A percentile compares a stretch with the other conserved stretches of the same genome.
These are phyloP conservation scores for Annulohypoxylon maeteangense DNA, from an alignment of 495 filamentous ascomycete genomes.

Conservation along the genomic window DNA sequence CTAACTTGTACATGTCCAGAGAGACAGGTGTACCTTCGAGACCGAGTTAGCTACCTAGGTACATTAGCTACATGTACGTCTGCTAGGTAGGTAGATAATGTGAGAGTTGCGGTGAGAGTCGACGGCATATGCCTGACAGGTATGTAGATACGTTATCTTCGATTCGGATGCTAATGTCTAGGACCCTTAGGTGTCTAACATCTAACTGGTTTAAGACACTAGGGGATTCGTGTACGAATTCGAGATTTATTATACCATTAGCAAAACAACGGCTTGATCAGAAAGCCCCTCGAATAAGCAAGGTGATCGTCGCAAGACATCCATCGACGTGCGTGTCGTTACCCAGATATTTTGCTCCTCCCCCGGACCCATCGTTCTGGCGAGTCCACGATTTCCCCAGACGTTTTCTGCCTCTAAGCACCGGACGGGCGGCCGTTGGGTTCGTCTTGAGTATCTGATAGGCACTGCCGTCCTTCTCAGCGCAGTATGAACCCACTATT, in stretches of 20 bases:
- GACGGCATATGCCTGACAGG: conserved; percentile 6
- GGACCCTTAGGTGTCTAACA: neutral
- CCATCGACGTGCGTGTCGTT: conserved; percentile 5
- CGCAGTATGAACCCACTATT: conserved; percentile 25
- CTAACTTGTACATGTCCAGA: neutral
- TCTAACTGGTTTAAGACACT: neutral
- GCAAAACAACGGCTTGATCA: conserved; percentile 7
- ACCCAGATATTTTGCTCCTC: conserved; percentile 34
- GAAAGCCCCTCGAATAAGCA: neutral
- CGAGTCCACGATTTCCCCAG: conserved; percentile 30
- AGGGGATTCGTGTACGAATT: neutral
- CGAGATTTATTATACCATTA: neutral
- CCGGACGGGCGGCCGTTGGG: conserved; percentile 11
- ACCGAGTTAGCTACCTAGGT: neutral
- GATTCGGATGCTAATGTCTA: conserved; percentile 1
- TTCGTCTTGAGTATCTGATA: conserved; percentile 19
- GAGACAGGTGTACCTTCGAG: neutral
- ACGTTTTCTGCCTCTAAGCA: conserved; percentile 3
- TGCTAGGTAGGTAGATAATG: conserved; percentile 5
- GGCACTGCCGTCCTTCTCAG: conserved; percentile 10
- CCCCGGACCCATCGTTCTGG: conserved; percentile 34
- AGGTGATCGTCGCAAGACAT: conserved; percentile 11
- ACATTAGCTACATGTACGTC: neutral
- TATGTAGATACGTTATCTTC: neutral
- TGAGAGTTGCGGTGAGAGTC: neutral